Evolutionary conservation across 2,329 filamentous ascomycete genomes (phyloP).

Genomic region (Tolypocladium ophioglossoides): DNA sequence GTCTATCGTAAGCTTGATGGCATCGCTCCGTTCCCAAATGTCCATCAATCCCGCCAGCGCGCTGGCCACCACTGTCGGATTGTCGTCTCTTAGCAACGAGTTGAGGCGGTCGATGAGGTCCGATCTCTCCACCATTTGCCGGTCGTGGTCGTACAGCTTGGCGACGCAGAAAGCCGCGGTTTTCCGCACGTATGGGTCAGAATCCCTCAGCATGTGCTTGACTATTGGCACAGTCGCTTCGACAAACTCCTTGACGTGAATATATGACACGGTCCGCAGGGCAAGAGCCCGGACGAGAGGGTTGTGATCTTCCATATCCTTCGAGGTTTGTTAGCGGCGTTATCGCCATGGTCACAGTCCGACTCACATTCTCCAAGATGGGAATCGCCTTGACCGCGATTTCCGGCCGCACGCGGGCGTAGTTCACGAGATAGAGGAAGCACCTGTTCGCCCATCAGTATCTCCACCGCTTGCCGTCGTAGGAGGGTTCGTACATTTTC

Average conservation of each 20-base stretch:
- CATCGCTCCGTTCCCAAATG: conserved; percentile 96
- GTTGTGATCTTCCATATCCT: conserved; percentile 92
- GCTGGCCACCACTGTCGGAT: conserved; percentile 93
- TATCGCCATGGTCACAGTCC: background rate
- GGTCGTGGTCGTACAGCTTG: conserved; percentile 95
- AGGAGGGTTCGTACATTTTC: conserved; percentile 64
- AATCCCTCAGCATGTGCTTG: conserved; percentile 71
- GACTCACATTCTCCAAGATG: conserved; percentile 63
- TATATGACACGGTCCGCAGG: conserved; percentile 90
- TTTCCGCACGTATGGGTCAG: conserved; percentile 94
- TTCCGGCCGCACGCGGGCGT: conserved; percentile 87
- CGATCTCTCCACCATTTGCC: conserved; percentile 76
- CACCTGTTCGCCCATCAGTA: conserved; percentile 51
- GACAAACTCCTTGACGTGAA: conserved; percentile 93
- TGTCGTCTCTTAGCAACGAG: conserved; percentile 82
- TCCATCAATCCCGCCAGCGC: conserved; percentile 87
- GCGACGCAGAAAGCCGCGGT: conserved; percentile 94
- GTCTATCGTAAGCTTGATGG: conserved; percentile 96
- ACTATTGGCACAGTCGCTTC: conserved; percentile 79
- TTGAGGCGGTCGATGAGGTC: conserved; percentile 91
- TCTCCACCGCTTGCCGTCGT: conserved; percentile 13
- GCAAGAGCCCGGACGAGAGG: conserved; percentile 87
- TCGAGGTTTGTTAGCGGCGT: conserved; percentile 6
- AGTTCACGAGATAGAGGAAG: conserved; percentile 95
- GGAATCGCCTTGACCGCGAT: conserved; percentile 88